phyloP scores from a whole-genome alignment of 163 green algal genomes.

The Trebouxia gelatinosa region DNA sequence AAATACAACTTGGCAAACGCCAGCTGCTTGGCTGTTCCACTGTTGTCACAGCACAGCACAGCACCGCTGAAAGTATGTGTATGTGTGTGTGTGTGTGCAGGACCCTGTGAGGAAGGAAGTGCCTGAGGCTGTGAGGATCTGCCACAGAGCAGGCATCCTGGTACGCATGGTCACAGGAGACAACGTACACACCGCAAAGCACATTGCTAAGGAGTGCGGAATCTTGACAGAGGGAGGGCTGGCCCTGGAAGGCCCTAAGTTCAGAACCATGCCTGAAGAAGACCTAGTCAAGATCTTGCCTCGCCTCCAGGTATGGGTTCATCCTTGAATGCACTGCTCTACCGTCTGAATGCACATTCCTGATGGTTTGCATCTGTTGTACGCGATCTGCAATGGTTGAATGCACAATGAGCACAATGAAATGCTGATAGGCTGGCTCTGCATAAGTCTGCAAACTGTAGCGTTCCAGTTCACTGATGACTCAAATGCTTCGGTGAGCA shows the following conservation, averaged over 20 bases:
- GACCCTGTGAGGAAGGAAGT: conserved; percentile 92
- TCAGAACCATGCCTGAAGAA: conserved; percentile 76
- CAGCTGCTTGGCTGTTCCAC: not conserved
- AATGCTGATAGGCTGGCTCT: no score
- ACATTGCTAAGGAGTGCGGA: conserved; percentile 95
- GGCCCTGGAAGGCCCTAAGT: conserved; percentile 87
- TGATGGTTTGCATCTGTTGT: no score
- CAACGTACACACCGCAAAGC: conserved; percentile 93
- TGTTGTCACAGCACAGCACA: no score
- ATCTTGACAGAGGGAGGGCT: conserved; percentile 82
- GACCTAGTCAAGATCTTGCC: conserved; percentile 76
- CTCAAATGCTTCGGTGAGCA: no score
- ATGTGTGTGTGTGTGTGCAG: conserved; percentile 36
- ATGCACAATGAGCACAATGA: no score
- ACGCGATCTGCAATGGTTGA: no score
- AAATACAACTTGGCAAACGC: not conserved
- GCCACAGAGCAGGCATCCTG: conserved; percentile 84
- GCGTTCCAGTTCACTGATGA: no score
- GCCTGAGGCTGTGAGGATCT: conserved; percentile 81
- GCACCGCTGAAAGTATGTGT: no score
- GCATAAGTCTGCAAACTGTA: no score
- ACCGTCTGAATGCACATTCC: no score
- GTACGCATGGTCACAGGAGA: conserved; percentile 99
- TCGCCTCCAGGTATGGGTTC: conserved; percentile 72
- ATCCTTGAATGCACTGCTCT: no score